A percentile compares a stretch with the other conserved stretches of the same genome.
Conservation (phyloP, 768 basidiomycete species). For the Amanita inopinata region DNA sequence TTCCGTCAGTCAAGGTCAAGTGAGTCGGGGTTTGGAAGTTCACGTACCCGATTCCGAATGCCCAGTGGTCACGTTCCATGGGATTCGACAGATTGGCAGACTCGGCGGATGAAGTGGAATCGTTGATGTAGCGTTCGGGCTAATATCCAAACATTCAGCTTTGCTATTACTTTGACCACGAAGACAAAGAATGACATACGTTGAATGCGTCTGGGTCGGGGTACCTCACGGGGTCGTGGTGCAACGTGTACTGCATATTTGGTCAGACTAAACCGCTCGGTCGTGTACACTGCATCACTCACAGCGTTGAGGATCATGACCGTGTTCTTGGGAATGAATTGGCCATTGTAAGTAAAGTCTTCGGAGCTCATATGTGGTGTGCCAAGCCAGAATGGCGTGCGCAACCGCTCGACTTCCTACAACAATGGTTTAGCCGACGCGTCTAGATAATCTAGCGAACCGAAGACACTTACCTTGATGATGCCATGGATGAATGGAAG, state of each 20-base stretch:
- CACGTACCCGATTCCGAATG: constrained; percentile 38
- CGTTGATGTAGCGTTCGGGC: constrained; percentile 37
- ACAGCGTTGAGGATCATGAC: constrained; percentile 30
- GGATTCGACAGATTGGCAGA: constrained; percentile 33
- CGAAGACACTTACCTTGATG: constrained; percentile 17
- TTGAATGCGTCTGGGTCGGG: constrained; percentile 29
- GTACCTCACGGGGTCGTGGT: constrained; percentile 26
- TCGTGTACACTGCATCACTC: constrained; percentile 8
- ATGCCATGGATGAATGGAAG: constrained; percentile 28
- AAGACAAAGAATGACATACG: no score
- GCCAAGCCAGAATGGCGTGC: constrained; percentile 29
- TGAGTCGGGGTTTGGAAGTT: background rate
- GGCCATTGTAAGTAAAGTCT: constrained; percentile 31
- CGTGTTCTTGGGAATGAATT: constrained; percentile 30
- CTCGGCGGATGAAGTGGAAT: constrained; percentile 27
- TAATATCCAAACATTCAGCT: no score
- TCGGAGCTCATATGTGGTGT: constrained; percentile 29
- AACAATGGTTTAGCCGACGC: no score
- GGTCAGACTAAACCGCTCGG: constrained; percentile 4
- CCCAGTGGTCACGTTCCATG: constrained; percentile 40
- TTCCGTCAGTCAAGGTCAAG: background rate
- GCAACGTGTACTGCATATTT: constrained; percentile 24
- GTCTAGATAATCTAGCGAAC: constrained; percentile 1
- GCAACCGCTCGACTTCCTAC: constrained; percentile 27
- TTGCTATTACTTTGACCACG: no score